Evolutionary conservation across 1,284 basidiomycete genomes (phyloP).

Genomic region (Trichosporon asahii): DNA sequence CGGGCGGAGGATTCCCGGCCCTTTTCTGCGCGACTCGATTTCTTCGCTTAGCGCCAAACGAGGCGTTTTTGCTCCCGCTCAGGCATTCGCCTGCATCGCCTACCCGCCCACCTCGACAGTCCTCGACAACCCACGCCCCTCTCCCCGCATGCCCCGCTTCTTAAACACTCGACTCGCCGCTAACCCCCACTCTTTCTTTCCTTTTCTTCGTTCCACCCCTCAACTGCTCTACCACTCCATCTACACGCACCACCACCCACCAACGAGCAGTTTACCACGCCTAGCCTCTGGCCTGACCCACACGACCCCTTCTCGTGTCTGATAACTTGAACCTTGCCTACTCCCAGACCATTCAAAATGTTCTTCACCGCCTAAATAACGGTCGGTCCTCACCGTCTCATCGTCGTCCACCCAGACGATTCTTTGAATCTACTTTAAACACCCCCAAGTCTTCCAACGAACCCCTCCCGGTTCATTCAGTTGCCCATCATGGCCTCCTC

Average conservation of each 20-base stretch:
- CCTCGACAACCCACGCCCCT: neutral
- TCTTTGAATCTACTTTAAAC: constrained; percentile 16
- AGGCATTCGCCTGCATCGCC: neutral
- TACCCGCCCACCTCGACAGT: neutral
- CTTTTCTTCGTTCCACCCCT: constrained; percentile 14
- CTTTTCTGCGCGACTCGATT: neutral
- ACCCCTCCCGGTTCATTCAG: constrained; percentile 21
- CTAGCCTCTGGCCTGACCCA: constrained; percentile 19
- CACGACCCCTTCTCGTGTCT: constrained; percentile 20
- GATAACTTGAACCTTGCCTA: constrained; percentile 21
- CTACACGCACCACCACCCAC: neutral
- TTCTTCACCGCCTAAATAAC: constrained; percentile 19
- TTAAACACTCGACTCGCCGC: constrained; percentile 1
- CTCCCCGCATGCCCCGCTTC: constrained; percentile 12
- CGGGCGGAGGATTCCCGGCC: neutral
- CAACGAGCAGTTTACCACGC: constrained; percentile 13
- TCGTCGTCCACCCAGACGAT: constrained; percentile 21
- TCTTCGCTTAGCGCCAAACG: constrained; percentile 8
- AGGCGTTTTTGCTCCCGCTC: neutral
- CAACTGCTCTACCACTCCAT: neutral
- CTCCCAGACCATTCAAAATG: constrained; percentile 20
- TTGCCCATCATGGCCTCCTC: constrained; percentile 30
- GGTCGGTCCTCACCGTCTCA: constrained; percentile 13
- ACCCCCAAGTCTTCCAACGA: constrained; percentile 17
- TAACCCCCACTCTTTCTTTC: constrained; percentile 6